Evolutionary conservation across 108 stramenopile species (phyloP).

Genomic region (Cyclostephanos tholiformis): DNA sequence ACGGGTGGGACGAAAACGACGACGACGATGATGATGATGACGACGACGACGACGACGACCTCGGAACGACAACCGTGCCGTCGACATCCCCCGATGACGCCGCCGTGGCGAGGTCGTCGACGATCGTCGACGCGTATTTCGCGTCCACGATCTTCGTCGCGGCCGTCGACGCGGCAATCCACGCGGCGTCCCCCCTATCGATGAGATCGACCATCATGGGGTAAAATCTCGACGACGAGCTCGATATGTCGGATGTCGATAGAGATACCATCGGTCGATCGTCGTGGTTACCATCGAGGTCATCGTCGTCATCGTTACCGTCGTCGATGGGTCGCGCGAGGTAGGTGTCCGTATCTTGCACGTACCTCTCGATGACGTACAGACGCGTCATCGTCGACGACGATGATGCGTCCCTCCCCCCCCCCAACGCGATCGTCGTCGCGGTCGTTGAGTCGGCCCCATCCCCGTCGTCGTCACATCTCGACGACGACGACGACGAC

Average conservation of each 20-base stretch:
- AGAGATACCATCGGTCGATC: not conserved
- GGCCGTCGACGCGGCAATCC: not conserved
- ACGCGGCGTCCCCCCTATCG: slow-evolving; percentile 4
- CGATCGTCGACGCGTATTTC: not conserved
- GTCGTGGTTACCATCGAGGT: slow-evolving; percentile 11
- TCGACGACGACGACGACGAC: too few species aligned
- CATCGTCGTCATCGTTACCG: slow-evolving; percentile 15
- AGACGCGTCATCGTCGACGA: not conserved
- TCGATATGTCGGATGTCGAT: not conserved
- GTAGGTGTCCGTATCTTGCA: slow-evolving; percentile 28
- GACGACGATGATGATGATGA: too few species aligned
- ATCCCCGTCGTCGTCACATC: not conserved
- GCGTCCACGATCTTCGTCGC: too few species aligned
- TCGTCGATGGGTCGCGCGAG: slow-evolving; percentile 27
- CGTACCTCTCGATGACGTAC: slow-evolving; percentile 47
- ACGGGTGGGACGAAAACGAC: too few species aligned
- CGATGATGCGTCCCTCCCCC: not conserved
- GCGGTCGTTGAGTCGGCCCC: not conserved
- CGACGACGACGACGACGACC: too few species aligned
- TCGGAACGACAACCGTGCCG: not conserved
- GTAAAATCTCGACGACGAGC: slow-evolving; percentile 12
- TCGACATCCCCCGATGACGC: not conserved
- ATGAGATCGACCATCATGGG: slow-evolving; percentile 9
- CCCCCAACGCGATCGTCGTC: not conserved
- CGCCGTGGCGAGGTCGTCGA: not conserved